Conservation (phyloP, 2,329 filamentous ascomycete species). For the Chaetomium globosum region DNA sequence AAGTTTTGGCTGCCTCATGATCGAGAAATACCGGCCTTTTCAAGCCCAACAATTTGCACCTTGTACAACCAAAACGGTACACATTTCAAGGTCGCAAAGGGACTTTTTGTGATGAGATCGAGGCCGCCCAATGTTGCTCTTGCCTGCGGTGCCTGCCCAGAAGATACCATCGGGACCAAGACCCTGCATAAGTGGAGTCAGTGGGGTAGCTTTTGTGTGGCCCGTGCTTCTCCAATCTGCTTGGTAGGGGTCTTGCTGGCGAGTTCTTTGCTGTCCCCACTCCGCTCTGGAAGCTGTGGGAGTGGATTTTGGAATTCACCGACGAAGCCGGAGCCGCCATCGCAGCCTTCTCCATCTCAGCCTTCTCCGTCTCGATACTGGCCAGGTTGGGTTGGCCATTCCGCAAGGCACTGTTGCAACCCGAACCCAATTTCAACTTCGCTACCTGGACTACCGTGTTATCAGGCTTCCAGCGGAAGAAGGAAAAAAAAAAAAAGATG, state of each 20-base stretch:
- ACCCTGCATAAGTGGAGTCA: slow-evolving; percentile 6
- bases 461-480: neutral
- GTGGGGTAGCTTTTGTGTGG: neutral
- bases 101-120: neutral
- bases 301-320: neutral
- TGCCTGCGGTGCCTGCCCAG: neutral
- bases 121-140: neutral
- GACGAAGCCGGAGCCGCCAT: slow-evolving; percentile 3
- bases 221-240: slow-evolving; percentile 5
- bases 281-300: neutral
- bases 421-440: neutral
- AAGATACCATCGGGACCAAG: neutral
- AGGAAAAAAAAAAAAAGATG: slow-evolving; percentile 48
- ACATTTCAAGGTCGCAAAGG: neutral
- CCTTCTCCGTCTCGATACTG: neutral
- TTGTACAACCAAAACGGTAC: neutral
- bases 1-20: neutral
- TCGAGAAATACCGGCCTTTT: neutral
- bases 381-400: neutral
- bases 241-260: no score
- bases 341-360: neutral
- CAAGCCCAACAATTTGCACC: no score
- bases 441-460: neutral
- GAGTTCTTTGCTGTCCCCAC: neutral
- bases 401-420: neutral